These are phyloP conservation scores for Fusarium luffae DNA, from an alignment of 2,329 filamentous ascomycete species.

Conservation along the genomic window DNA sequence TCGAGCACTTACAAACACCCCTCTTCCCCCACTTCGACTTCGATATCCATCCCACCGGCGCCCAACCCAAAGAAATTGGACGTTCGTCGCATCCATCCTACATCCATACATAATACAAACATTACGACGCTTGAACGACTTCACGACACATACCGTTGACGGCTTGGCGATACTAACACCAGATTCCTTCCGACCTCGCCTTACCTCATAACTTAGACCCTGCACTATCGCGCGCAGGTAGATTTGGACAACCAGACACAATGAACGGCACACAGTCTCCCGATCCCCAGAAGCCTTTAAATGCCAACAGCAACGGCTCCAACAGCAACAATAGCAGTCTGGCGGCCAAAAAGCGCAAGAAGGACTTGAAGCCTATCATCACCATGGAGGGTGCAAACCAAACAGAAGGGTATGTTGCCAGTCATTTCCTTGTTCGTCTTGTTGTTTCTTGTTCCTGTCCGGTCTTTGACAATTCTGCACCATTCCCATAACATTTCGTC, in stretches of 20 bases:
- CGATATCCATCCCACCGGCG: constrained; percentile 21
- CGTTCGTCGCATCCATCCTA: constrained; percentile 25
- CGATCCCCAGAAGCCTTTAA: constrained; percentile 48
- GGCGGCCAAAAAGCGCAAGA: constrained; percentile 76
- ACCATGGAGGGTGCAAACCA: constrained; percentile 68
- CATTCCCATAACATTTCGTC: neutral
- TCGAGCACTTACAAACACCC: constrained; percentile 41
- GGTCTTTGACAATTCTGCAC: neutral
- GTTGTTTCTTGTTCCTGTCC: neutral
- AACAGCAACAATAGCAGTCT: constrained; percentile 44
- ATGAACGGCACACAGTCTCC: constrained; percentile 48
- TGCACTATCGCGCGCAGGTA: constrained; percentile 15
- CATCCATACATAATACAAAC: neutral
- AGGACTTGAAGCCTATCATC: constrained; percentile 81
- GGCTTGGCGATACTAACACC: constrained; percentile 15
- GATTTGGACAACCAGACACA: constrained; percentile 18
- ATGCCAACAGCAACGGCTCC: constrained; percentile 46
- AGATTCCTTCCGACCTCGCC: neutral
- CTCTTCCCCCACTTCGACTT: constrained; percentile 35
- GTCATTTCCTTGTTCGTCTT: constrained; percentile 6
- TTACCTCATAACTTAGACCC: neutral
- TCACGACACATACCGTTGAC: constrained; percentile 26
- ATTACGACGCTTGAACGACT: constrained; percentile 20
- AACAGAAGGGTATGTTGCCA: constrained; percentile 51
- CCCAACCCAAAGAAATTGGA: constrained; percentile 24